Percentiles rank a stretch among this genome's conserved stretches.
Evolutionary conservation across 2,329 filamentous ascomycete species (phyloP).

Genomic region (Aspergillus sp.): DNA sequence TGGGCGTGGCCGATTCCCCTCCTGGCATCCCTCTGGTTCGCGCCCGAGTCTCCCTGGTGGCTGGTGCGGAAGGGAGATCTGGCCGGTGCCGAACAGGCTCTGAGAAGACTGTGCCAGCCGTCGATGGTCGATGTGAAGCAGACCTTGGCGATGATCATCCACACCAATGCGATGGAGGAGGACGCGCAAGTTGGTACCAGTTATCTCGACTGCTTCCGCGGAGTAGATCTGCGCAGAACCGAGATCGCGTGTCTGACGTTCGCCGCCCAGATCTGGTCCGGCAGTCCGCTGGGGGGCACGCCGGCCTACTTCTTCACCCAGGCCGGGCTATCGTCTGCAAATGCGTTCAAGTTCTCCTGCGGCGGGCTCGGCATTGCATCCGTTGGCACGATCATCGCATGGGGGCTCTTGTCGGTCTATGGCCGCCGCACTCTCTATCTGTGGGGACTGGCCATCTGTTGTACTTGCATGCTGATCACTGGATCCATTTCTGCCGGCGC

Average conservation of each 20-base stretch:
- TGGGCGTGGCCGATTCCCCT: slow-evolving; percentile 27
- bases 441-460: slow-evolving; percentile 20
- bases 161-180: slow-evolving; percentile 35
- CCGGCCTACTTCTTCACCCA: slow-evolving; percentile 35
- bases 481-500: slow-evolving; percentile 21
- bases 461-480: slow-evolving; percentile 19
- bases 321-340: slow-evolving; percentile 32
- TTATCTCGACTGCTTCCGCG: slow-evolving; percentile 31
- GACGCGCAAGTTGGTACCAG: slow-evolving; percentile 14
- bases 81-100: slow-evolving; percentile 32
- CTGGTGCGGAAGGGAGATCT: slow-evolving; percentile 33
- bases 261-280: slow-evolving; percentile 33
- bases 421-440: slow-evolving; percentile 43
- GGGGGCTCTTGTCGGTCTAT: slow-evolving; percentile 40
- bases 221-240: slow-evolving; percentile 37
- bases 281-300: slow-evolving; percentile 31
- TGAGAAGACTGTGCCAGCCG: slow-evolving; percentile 27
- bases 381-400: slow-evolving; percentile 51
- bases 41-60: slow-evolving; percentile 39
- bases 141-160: slow-evolving; percentile 37
- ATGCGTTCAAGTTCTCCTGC: slow-evolving; percentile 38
- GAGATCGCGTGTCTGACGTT: slow-evolving; percentile 40
- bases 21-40: slow-evolving; percentile 23
- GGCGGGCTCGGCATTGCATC: slow-evolving; percentile 62
- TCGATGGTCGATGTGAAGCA: slow-evolving; percentile 22